Base-by-base conservation (phyloP, 2,329 filamentous ascomycete genomes). In the Scedosporium dehoogii region DNA sequence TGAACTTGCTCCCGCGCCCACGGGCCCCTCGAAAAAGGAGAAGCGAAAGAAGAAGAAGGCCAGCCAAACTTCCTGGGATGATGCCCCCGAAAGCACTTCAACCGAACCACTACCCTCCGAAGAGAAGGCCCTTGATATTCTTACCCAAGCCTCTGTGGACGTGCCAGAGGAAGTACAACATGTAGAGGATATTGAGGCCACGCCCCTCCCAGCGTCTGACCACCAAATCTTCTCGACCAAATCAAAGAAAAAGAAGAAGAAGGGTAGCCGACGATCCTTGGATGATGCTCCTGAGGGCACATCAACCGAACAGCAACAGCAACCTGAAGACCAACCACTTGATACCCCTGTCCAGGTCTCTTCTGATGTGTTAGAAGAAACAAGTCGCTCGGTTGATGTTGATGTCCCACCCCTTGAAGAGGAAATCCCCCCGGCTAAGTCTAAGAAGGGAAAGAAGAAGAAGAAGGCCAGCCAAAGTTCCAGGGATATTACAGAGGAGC, bases 31-130 rank as follows among this genome's bases (percentile, higher is more conserved):
- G 63, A 64, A 65, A 42, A 63, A 63, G 66, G 63, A 59, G 63
- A 63, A 68, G 59, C 63, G 62, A 41, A 70, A 70, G 62, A 70
- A 69, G 64, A 69, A 69, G 63, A 66, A 59, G 55, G 55, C n/a
- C 16, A 6, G 46, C 21, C 46, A 51, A 23, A 63, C 63, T 16
- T 29, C 21, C n/a, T 41, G 44, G 41, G 51, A 62, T 42, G 33
- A 7, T 3, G 63, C 60, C 46, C 58, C 46, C n/a, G 33, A 21
- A 3, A 14, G 38, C 10, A 3, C n/a, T 46, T 56, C 23, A 21
- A 2, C 62, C 18, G 62, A 63, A 14, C 33, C 33, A 41, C 63
- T 63, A 18, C 56, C 25, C 25, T n/a, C 12, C 33, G 29, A 58
- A 21, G 33, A 23, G 18, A 10, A 21, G 14, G 14, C 56, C 14